phyloP scores from a whole-genome alignment of 164 flowering plant genomes.

The Vitis rupestris region DNA sequence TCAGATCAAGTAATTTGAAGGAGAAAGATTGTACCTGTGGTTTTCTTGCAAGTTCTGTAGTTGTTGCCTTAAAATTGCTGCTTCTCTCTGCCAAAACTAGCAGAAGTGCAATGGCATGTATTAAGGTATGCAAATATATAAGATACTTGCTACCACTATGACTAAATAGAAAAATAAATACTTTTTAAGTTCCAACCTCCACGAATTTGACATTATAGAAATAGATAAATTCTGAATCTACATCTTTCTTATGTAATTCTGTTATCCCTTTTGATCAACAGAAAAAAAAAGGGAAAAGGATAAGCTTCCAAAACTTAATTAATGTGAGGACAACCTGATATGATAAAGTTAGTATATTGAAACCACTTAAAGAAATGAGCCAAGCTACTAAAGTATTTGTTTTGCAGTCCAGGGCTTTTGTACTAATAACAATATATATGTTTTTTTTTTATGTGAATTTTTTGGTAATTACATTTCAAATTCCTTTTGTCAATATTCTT shows the following conservation, averaged over 20 bases:
- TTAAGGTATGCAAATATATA: background rate
- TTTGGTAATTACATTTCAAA: no score
- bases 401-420: no score
- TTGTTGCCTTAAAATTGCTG: constrained; percentile 39
- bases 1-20: background rate
- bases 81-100: constrained; percentile 52
- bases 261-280: no score
- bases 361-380: no score
- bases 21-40: constrained; percentile 29
- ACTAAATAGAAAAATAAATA: background rate
- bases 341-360: no score
- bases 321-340: no score
- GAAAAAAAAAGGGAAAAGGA: no score
- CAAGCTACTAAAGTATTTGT: no score
- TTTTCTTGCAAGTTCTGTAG: constrained; percentile 41
- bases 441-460: no score
- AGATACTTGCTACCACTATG: background rate
- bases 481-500: no score
- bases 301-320: no score
- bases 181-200: background rate
- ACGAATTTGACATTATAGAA: background rate
- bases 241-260: background rate
- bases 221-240: background rate
- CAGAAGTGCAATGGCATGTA: background rate
- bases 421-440: no score